Conservation (phyloP, 129 eudicot genomes). For the Flaveria linearis region DNA sequence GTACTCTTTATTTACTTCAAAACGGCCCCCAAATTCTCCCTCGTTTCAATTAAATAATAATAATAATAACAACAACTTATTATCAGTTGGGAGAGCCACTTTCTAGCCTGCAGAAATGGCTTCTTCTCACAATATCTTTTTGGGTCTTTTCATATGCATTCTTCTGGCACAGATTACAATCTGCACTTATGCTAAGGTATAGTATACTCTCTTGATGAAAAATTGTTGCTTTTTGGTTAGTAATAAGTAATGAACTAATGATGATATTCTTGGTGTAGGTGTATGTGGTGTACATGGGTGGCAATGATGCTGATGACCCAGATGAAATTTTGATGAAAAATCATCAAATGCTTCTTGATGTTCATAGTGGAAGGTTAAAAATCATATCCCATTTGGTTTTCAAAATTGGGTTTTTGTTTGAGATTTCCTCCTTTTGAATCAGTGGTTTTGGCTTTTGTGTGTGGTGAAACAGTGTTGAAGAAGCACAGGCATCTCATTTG, state of each 20-base stretch:
- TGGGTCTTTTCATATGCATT: conserved; percentile 39
- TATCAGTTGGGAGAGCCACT: neutral
- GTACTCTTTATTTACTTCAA: conserved; percentile 24
- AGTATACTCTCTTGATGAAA: neutral
- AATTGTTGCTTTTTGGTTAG: neutral
- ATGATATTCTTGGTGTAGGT: conserved; percentile 38
- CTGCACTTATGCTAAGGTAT: conserved; percentile 58
- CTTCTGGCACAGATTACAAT: conserved; percentile 35
- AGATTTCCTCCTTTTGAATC: conserved; percentile 11
- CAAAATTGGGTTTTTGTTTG: neutral
- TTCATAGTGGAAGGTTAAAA: conserved; percentile 72
- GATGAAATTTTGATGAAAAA: conserved; percentile 64
- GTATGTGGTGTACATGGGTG: conserved; percentile 89
- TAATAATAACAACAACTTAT: neutral
- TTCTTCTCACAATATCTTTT: conserved; percentile 35
- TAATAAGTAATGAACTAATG: neutral
- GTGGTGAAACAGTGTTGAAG: conserved; percentile 49
- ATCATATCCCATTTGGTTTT: neutral
- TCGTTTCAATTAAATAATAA: neutral
- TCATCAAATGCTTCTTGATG: conserved; percentile 61
- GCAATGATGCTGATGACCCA: conserved; percentile 50
- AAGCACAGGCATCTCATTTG: conserved; percentile 73
- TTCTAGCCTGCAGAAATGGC: conserved; percentile 46
- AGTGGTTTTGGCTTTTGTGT: neutral
- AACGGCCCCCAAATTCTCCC: neutral